Evolutionary conservation across 1,284 basidiomycete genomes (phyloP).

Genomic region (Vanrija sp.): DNA sequence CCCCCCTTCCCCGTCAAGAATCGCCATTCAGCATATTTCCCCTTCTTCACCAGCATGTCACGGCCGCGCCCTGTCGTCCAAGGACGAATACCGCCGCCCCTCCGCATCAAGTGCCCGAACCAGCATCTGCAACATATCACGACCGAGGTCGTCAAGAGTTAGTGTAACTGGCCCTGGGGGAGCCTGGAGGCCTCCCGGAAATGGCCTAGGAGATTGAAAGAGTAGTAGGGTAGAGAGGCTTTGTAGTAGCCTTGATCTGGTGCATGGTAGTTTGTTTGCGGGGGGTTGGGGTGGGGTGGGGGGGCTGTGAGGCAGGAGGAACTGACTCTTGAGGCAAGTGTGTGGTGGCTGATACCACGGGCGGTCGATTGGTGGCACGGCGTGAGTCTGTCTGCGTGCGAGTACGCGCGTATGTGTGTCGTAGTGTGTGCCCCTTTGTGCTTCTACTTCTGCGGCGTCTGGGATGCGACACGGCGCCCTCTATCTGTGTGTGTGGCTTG

Average conservation of each 20-base stretch:
- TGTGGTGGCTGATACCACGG: neutral
- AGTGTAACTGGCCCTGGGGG: constrained; percentile 4
- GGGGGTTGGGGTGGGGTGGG: neutral
- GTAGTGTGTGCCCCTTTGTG: too few species aligned
- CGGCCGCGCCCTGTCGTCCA: constrained; percentile 47
- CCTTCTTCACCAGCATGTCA: constrained; percentile 12
- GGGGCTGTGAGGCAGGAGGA: neutral
- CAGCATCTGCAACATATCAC: constrained; percentile 15
- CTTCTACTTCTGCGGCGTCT: too few species aligned
- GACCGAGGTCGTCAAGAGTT: constrained; percentile 10
- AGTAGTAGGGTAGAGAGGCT: constrained; percentile 5
- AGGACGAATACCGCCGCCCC: constrained; percentile 41
- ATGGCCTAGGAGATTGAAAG: constrained; percentile 11
- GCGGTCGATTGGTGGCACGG: too few species aligned
- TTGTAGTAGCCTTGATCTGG: constrained; percentile 1
- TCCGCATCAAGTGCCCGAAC: constrained; percentile 15
- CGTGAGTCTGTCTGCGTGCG: too few species aligned
- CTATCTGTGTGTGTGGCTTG: too few species aligned
- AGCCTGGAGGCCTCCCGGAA: neutral
- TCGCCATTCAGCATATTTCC: constrained; percentile 11
- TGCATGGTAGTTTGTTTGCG: constrained; percentile 14
- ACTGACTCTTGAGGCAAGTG: neutral
- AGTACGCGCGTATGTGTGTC: too few species aligned
- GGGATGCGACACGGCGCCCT: too few species aligned
- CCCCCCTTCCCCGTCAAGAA: neutral